A percentile compares a stretch with the other conserved stretches of the same genome.
These are phyloP conservation scores for Ichthyophthirius multifiliis DNA, from an alignment of 169 alveolate species.

Conservation along the genomic window DNA sequence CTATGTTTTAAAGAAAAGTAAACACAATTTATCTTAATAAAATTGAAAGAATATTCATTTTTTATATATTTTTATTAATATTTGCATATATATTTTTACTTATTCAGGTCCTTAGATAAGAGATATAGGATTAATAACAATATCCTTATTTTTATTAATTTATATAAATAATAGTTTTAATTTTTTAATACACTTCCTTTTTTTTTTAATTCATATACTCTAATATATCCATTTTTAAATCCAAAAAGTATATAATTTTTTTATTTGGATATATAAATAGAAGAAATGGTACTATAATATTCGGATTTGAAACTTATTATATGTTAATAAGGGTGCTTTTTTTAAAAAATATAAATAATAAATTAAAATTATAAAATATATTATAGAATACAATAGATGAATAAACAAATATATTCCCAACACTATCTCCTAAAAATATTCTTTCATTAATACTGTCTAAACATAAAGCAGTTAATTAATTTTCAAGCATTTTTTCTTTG, in stretches of 20 bases:
- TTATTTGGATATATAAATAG: not conserved
- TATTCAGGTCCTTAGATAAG: not conserved
- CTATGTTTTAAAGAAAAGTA: not conserved
- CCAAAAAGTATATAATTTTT: not conserved
- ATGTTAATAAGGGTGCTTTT: not conserved
- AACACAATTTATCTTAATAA: not conserved
- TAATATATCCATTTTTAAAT: not conserved
- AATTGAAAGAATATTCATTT: not conserved
- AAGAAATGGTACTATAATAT: not conserved
- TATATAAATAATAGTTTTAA: not conserved
- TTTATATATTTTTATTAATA: not conserved
- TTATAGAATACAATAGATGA: not conserved
- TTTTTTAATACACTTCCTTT: not conserved
- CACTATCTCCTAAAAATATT: not conserved
- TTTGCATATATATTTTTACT: not conserved
- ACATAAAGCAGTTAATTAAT: not conserved
- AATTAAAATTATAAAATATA: not conserved
- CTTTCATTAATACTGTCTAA: not conserved
- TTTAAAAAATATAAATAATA: not conserved
- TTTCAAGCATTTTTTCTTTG: not conserved
- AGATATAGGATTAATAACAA: not conserved
- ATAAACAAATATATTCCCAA: not conserved
- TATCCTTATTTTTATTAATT: not conserved
- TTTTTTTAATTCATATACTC: not conserved
- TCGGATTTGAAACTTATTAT: not conserved